These are phyloP conservation scores for Yueomyces sp. DNA, from an alignment of 805 yeast species.

Conservation along the genomic window DNA sequence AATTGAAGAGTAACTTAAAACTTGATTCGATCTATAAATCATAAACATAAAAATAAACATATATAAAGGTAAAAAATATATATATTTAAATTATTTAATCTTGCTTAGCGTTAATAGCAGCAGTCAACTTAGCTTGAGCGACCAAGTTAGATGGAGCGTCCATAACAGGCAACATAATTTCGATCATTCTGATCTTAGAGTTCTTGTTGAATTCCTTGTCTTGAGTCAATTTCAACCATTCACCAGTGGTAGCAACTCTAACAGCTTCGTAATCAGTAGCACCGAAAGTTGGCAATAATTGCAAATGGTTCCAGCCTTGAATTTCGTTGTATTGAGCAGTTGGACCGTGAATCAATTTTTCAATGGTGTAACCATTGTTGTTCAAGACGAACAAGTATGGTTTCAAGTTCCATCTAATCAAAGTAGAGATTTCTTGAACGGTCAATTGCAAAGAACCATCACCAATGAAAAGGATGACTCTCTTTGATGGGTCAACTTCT, in stretches of 20 bases:
- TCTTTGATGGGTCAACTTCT: constrained; percentile 41
- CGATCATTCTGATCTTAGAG: constrained; percentile 49
- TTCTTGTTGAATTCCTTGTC: constrained; percentile 37
- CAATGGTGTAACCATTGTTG: constrained; percentile 62
- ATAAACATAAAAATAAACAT: no score
- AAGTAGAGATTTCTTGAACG: constrained; percentile 56
- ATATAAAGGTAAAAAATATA: no score
- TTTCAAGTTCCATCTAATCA: constrained; percentile 47
- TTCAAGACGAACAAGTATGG: constrained; percentile 59
- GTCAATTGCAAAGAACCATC: constrained; percentile 66
- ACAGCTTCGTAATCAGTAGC: constrained; percentile 37
- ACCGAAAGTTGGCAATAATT: constrained; percentile 35
- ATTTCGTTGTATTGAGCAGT: constrained; percentile 47
- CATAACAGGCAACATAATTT: constrained; percentile 51
- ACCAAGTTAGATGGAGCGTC: constrained; percentile 57
- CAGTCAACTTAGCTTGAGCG: constrained; percentile 51
- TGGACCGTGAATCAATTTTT: constrained; percentile 56
- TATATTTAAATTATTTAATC: background rate
- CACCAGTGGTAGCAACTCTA: constrained; percentile 42
- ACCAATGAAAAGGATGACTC: constrained; percentile 55
- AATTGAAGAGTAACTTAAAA: no score
- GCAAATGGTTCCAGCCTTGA: constrained; percentile 53
- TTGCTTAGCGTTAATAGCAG: constrained; percentile 28
- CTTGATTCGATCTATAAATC: no score
- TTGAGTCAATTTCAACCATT: constrained; percentile 36